Evolutionary conservation across 2,329 filamentous ascomycete genomes (phyloP), one percentile per base, ranked within the genome.

Genomic region (Colletotrichum sp.): DNA sequence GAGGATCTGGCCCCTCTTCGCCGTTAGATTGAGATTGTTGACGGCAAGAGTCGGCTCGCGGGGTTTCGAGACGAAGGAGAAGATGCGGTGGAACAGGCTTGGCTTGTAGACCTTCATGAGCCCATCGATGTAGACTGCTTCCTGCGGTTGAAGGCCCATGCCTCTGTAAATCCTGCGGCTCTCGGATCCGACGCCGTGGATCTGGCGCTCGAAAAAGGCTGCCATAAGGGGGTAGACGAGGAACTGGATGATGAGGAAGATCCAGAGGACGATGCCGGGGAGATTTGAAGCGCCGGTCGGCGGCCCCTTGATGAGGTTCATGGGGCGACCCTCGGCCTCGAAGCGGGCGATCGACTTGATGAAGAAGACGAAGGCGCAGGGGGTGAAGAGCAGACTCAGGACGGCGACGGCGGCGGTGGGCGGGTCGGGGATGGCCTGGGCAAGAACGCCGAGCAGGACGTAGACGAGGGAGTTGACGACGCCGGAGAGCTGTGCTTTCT

Each of bases 281-380:
- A 97, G 79, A 2, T 87, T 83, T 87, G 93, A 97, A 1, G 91
- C 88, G 77, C 90, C 92, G 1, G 87, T 81, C 0, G 95, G 94
- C 0, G 94, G 90, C 1, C 84, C 85, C 54, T 90, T 82, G 5
- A 90, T 78, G 5, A 98, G 84, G 75, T 94, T 90, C 0, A 93
- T 90, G 0, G 90, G 84, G 55, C 86, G 79, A 18, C 90, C 86
- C 69, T 92, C 81, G 74, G 87, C 87, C 83, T 98, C 94, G 80
- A 91, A 98, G 54, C 94, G 92, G 12, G 95, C 94, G 81, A 96
- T 89, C 75, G 93, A 89, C 24, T 93, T 91, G 69, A 92, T 88
- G 80, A 96, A 97, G 81, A 93, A 95, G 15, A 96, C 93, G 79
- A 95, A 98, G 77, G 95, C 96, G 86, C 96, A 97, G 0, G 96